Conservation (phyloP, 78 protist genomes). For the Dictyostelium firmibasis region DNA sequence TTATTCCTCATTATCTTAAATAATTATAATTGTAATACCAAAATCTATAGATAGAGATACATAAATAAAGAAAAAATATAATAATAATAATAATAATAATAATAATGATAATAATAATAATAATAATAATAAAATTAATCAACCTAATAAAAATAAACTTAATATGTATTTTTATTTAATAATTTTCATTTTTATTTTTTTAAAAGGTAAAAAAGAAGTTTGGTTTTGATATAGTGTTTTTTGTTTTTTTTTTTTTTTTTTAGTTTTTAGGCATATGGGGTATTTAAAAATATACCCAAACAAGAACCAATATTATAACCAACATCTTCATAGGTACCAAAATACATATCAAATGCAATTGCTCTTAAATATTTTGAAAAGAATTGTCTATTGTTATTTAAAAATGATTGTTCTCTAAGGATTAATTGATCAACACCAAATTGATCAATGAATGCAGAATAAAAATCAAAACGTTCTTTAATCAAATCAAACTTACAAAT, state of each 20-base stretch:
- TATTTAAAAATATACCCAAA: background rate
- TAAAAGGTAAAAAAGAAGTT: no score
- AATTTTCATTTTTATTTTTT: background rate
- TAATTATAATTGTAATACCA: background rate
- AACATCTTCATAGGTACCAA: conserved; percentile 4
- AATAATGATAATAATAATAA: background rate
- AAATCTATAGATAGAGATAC: background rate
- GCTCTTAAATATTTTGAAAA: background rate
- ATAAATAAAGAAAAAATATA: background rate
- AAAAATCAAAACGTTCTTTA: background rate
- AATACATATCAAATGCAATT: background rate
- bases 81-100: no score
- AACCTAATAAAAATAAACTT: background rate
- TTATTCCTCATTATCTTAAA: background rate
- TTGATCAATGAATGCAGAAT: background rate
- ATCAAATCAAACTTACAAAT: background rate
- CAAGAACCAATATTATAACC: background rate
- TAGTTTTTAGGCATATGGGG: background rate
- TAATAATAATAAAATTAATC: no score
- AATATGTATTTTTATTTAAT: background rate
- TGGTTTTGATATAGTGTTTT: no score
- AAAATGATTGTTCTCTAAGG: background rate
- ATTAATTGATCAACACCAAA: background rate
- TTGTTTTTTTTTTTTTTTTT: background rate
- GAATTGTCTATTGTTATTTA: background rate